Evolutionary conservation across 2,329 filamentous ascomycete genomes (phyloP), one percentile per base, ranked within the genome.

Genomic region (Colletotrichum sublineola): DNA sequence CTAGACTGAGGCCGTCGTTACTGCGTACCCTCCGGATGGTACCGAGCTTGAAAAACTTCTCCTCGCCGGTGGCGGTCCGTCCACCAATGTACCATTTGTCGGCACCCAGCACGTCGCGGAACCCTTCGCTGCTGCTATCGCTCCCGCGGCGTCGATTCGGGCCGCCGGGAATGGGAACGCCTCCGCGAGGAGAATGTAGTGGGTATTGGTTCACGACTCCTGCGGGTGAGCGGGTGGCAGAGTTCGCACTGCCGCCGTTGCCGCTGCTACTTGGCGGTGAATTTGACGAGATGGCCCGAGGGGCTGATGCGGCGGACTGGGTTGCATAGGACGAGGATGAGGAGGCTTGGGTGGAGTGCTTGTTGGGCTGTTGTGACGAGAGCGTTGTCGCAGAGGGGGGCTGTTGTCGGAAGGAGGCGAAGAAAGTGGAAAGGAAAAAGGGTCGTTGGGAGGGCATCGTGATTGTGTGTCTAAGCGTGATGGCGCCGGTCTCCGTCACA

Each of bases 81-180:
- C 93, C 93, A 31, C 93, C 93, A 67, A 95, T 93, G 78, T 95
- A 95, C 92, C 93, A 94, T 82, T 93, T 94, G 75, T 95, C 93
- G 1, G 89, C 88, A 2, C 91, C 92, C 61, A 90, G 81, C 46
- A 91, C 91, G 73, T 95, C 93, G 64, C 92, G 85, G 80, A 95
- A 95, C 1, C 93, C 93, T 77, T 95, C 93, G 65, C 88, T 91
- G 74, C 89, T 92, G 81, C 91, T 94, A 76, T 95, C 93, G 76
- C 92, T 94, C 36, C 92, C 93, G 68, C 93, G 86, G 68, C 92
- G 85, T 18, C 86, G 82, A 36, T 75, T 65, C 40, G 78, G 74
- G 12, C 77, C 75, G 18, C 77, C 77, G 9, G 81, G 84, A 48
- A 84, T 85, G 46, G 85, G 84, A 24, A 87, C 84, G 64, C 71